A percentile compares a stretch with the other conserved stretches of the same genome.
phyloP scores from a whole-genome alignment of 140 eudicot species.

The Anethum foeniculum region DNA sequence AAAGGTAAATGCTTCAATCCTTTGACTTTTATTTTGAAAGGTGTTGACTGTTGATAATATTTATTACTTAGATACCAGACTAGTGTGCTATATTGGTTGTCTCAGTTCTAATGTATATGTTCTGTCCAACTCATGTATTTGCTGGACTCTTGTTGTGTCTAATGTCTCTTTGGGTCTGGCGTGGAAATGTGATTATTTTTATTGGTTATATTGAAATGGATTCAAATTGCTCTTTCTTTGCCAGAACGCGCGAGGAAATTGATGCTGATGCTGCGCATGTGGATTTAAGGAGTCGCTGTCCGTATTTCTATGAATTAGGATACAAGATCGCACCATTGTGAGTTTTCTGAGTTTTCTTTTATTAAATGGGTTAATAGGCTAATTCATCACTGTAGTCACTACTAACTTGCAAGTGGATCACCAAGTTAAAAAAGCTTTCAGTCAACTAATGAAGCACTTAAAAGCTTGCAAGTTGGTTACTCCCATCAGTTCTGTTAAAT shows the following conservation, averaged over 20 bases:
- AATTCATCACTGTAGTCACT: no score
- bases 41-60: neutral
- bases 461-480: no score
- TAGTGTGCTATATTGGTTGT: neutral
- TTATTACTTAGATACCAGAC: neutral
- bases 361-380: neutral
- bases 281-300: conserved; percentile 64
- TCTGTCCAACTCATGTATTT: neutral
- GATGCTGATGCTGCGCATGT: conserved; percentile 98
- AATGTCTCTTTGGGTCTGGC: neutral
- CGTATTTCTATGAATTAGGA: conserved; percentile 72
- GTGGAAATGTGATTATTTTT: neutral
- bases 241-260: conserved; percentile 85
- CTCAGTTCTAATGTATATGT: neutral
- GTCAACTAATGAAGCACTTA: no score
- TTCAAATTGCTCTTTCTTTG: conserved; percentile 11
- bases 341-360: conserved; percentile 44
- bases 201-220: conserved; percentile 2
- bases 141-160: neutral
- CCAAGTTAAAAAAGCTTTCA: no score
- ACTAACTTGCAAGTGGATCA: no score
- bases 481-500: no score
- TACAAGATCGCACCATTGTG: conserved; percentile 63
- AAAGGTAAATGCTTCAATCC: conserved; percentile 37
- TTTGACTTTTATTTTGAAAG: neutral